phyloP scores from a whole-genome alignment of 306 rosid species.

The Crotalaria pallida region DNA sequence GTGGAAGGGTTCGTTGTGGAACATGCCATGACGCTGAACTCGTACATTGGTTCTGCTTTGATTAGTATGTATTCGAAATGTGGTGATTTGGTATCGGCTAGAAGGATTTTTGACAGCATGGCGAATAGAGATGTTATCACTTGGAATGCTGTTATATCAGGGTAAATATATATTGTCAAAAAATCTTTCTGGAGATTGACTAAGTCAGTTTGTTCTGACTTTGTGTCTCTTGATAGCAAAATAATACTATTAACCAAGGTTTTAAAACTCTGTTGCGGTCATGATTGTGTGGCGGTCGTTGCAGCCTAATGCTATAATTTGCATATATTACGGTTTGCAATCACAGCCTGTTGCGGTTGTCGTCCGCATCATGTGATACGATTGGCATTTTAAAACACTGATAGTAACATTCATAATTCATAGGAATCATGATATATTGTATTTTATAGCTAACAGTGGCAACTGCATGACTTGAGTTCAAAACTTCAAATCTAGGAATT shows the following conservation, averaged over 20 bases:
- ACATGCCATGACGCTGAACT: conserved; percentile 41
- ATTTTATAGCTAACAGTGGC: not conserved
- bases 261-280: too few species aligned
- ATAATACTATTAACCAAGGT: not conserved
- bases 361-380: too few species aligned
- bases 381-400: too few species aligned
- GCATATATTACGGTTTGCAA: too few species aligned
- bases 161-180: conserved; percentile 40
- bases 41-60: conserved; percentile 74
- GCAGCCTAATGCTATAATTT: too few species aligned
- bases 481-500: not conserved
- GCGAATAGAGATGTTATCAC: conserved; percentile 52
- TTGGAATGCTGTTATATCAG: conserved; percentile 89
- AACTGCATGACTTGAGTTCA: not conserved
- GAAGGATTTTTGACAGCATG: conserved; percentile 68
- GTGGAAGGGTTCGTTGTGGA: conserved; percentile 63
- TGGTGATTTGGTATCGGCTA: conserved; percentile 64
- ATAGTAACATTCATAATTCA: too few species aligned
- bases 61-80: conserved; percentile 77
- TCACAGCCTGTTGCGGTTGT: too few species aligned
- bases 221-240: not conserved
- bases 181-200: not conserved
- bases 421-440: not conserved
- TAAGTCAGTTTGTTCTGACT: not conserved
- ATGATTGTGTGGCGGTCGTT: too few species aligned